Base-by-base conservation (phyloP, 352 stramenopile genomes). In the Thraustochytrium sp. region DNA sequence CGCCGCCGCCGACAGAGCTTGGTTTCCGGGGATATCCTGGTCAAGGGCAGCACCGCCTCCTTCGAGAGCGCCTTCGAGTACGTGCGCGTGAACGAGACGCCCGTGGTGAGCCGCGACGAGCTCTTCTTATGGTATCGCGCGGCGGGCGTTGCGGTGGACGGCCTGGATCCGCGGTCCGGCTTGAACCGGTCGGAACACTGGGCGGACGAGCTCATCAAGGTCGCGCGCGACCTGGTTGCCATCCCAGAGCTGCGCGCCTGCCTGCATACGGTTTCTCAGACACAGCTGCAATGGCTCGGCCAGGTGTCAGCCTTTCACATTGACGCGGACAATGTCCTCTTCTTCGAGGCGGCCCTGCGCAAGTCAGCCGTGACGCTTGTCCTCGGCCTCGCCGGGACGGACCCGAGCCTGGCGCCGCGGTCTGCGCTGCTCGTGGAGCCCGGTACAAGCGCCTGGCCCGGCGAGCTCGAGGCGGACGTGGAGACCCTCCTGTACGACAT, bases 51-150 rank as follows among this genome's bases (percentile, higher is more conserved):
- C 68, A 80, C 34, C n/a, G 42, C 44, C 37, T 44, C 65, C 23
- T 61, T 77, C 64, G 65, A 77, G 37, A 36, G 49, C 31, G 49
- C 38, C 40, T 77, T 62, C 38, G 31, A 3, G 18, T 77, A 77
- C 36, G 26, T 77, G 8, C 11, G 26, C 21, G 40, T 23, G 9
- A 68, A 72, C 13, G 9, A 44, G 21, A 29, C 59, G 40, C 59
- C 59, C 29, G 18, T 55, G 36, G 42, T 77, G 34, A 62, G 42
- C 46, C 42, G 65, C 29, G 65, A 77, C 46, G 65, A 77, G 46
- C 46, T 77, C 5, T 77, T 77, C 42, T 11, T 77, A 36, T 77
- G 65, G 65, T 77, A 77, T 29, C 21, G 34, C 13, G 26, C 13
- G 8, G 64, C 65, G 8, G 49, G 65, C 3, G 59, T 72, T 9